These are phyloP conservation scores for Schizochytrium sp. DNA, from an alignment of 108 stramenopile genomes.

Conservation along the genomic window DNA sequence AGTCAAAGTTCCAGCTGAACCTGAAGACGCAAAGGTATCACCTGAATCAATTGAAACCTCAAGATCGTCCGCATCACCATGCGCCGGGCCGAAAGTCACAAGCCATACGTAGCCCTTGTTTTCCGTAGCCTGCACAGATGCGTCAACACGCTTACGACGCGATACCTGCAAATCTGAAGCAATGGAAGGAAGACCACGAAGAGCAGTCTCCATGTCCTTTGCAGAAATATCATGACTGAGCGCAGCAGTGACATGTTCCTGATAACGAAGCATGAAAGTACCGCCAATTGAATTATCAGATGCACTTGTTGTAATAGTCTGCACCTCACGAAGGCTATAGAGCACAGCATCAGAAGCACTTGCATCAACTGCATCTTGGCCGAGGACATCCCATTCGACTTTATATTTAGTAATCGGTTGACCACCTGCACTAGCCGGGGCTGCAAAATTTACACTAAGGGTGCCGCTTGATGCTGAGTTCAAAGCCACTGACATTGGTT, in stretches of 20 bases:
- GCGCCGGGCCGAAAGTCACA: constrained; percentile 63
- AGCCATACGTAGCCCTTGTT: constrained; percentile 67
- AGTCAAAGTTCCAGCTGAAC: not conserved
- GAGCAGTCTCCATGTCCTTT: constrained; percentile 68
- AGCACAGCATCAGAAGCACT: constrained; percentile 65
- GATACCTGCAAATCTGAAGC: constrained; percentile 52
- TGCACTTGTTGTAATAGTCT: constrained; percentile 70
- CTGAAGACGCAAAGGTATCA: not conserved
- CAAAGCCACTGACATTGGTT: constrained; percentile 63
- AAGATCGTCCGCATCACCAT: not conserved
- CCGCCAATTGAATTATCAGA: constrained; percentile 72
- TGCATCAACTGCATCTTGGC: constrained; percentile 66
- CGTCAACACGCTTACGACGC: constrained; percentile 26
- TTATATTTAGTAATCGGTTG: constrained; percentile 79
- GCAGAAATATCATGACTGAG: constrained; percentile 72
- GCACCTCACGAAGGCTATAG: constrained; percentile 69
- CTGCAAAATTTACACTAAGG: constrained; percentile 77
- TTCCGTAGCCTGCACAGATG: constrained; percentile 13
- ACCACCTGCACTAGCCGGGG: constrained; percentile 82
- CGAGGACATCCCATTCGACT: constrained; percentile 84
- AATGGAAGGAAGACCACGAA: constrained; percentile 76
- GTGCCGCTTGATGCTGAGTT: constrained; percentile 45
- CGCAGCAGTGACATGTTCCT: constrained; percentile 71
- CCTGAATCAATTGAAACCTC: not conserved
- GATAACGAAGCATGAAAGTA: constrained; percentile 75